Percentiles rank a stretch among this genome's conserved stretches.
Evolutionary conservation across 23 red algal genomes (phyloP).

Genomic region (Gracilariopsis chorda): DNA sequence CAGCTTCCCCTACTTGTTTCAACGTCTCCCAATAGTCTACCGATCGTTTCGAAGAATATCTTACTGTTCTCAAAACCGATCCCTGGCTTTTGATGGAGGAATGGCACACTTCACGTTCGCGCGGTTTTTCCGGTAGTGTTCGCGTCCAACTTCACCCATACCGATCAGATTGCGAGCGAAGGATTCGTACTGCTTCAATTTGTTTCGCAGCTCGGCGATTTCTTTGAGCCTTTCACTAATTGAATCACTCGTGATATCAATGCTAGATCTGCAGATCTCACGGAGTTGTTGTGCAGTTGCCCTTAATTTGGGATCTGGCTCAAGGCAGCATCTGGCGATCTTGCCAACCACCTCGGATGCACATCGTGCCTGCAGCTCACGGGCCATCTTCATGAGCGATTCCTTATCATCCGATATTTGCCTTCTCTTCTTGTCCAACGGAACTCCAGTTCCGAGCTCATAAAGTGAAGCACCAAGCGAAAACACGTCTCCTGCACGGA

Average conservation of each 20-base stretch:
- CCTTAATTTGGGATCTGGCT: conserved; percentile 41
- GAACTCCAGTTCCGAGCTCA: conserved; percentile 56
- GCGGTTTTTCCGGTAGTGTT: background rate
- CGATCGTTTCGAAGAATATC: too few relatives aligned
- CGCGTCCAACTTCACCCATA: conserved; percentile 7
- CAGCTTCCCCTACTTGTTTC: too few relatives aligned
- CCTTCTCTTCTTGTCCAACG: conserved; percentile 2
- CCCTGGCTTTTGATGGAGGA: background rate
- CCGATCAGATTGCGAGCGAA: conserved; percentile 1
- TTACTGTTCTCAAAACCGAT: too few relatives aligned
- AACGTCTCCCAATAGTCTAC: too few relatives aligned
- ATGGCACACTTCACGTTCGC: background rate
- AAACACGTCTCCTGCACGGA: conserved; percentile 74
- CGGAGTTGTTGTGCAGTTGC: conserved; percentile 35
- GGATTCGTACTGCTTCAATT: background rate
- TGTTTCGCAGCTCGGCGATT: background rate
- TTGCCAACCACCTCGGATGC: conserved; percentile 36
- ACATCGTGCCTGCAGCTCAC: conserved; percentile 5
- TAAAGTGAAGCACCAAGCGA: conserved; percentile 72
- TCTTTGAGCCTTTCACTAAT: background rate
- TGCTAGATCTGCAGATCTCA: conserved; percentile 2
- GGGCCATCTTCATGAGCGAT: conserved; percentile 13
- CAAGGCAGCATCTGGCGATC: conserved; percentile 54
- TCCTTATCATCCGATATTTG: background rate
- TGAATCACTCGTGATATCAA: background rate